Conservation (phyloP, 495 filamentous ascomycete genomes). For the Trichoderma virens region DNA sequence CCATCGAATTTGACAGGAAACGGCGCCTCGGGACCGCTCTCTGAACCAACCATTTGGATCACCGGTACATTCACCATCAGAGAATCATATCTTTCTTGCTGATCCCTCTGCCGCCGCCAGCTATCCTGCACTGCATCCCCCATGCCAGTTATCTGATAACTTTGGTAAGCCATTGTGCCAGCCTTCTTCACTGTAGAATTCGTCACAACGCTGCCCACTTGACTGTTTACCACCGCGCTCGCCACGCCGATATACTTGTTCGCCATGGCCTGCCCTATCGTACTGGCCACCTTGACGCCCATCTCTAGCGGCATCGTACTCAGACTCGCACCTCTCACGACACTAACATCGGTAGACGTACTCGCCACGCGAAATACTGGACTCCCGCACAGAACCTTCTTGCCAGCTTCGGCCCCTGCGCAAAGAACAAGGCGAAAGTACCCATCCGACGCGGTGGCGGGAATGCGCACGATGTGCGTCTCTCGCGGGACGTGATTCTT, state of each 20-base stretch:
- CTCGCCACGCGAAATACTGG: constrained; percentile 59
- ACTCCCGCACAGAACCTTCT: constrained; percentile 53
- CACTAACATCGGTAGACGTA: constrained; percentile 48
- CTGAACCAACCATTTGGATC: constrained; percentile 22
- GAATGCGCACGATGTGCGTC: constrained; percentile 55
- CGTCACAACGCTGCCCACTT: constrained; percentile 37
- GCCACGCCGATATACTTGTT: constrained; percentile 41
- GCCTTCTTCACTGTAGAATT: constrained; percentile 35
- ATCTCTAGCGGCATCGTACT: constrained; percentile 55
- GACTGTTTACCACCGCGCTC: constrained; percentile 27
- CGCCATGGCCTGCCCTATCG: constrained; percentile 43
- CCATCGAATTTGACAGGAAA: constrained; percentile 52
- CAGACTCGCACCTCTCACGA: constrained; percentile 57
- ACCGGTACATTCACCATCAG: constrained; percentile 17
- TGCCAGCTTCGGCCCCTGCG: constrained; percentile 33
- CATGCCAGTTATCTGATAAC: constrained; percentile 30
- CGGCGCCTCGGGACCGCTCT: constrained; percentile 46
- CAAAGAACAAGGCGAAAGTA: constrained; percentile 61
- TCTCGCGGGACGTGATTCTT: constrained; percentile 47
- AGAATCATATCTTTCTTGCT: constrained; percentile 18
- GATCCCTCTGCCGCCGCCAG: constrained; percentile 20
- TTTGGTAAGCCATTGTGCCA: constrained; percentile 26
- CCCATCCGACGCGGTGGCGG: constrained; percentile 53
- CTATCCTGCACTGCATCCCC: constrained; percentile 25
- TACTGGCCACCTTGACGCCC: constrained; percentile 48